These are phyloP conservation scores for Arthroderma sp. DNA, from an alignment of 2,329 filamentous ascomycete genomes.

Conservation along the genomic window DNA sequence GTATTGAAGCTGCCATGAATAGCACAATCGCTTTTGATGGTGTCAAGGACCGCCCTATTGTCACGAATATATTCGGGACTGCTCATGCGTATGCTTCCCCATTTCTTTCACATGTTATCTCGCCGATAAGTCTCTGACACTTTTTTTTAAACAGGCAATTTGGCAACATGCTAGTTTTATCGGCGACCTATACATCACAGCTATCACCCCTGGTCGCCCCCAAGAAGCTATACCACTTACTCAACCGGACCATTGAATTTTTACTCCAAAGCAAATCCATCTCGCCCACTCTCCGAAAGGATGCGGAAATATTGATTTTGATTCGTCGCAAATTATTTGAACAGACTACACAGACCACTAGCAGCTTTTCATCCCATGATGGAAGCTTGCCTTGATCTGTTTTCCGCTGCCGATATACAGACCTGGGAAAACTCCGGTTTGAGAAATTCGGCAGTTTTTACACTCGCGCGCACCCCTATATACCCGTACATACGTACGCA, in stretches of 20 bases:
- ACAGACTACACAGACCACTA: background rate
- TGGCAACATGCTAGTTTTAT: slow-evolving; percentile 84
- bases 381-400: too few species aligned
- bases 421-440: too few species aligned
- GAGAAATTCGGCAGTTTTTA: too few species aligned
- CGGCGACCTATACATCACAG: slow-evolving; percentile 61
- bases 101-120: background rate
- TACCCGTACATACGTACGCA: too few species aligned
- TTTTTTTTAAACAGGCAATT: slow-evolving; percentile 57
- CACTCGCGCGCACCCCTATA: too few species aligned
- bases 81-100: slow-evolving; percentile 69
- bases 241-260: slow-evolving; percentile 63
- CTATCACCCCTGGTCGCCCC: slow-evolving; percentile 47
- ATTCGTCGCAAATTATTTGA: slow-evolving; percentile 32
- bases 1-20: slow-evolving; percentile 61
- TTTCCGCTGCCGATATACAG: too few species aligned
- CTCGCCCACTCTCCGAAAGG: slow-evolving; percentile 59
- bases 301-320: slow-evolving; percentile 57
- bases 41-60: slow-evolving; percentile 52
- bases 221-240: slow-evolving; percentile 45
- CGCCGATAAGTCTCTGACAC: slow-evolving; percentile 14
- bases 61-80: slow-evolving; percentile 94
- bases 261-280: slow-evolving; percentile 56
- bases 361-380: slow-evolving; percentile 4
- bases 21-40: slow-evolving; percentile 75